Evolutionary conservation across 1,284 basidiomycete genomes (phyloP).

Genomic region (Cutaneotrichosporon cutaneum): DNA sequence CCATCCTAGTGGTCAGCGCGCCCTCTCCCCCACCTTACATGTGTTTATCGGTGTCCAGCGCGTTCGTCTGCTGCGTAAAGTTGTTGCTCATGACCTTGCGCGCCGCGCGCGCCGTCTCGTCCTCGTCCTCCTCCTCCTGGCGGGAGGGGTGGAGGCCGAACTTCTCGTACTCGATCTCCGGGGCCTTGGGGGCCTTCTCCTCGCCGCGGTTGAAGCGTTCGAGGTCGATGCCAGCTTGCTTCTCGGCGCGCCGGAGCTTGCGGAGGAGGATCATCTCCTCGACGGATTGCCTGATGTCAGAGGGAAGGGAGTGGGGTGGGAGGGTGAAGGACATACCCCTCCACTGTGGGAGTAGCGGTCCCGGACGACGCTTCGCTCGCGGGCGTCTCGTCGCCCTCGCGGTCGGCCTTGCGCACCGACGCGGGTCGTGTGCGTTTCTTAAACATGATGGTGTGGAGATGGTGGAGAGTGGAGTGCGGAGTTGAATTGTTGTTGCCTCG

Average conservation of each 20-base stretch:
- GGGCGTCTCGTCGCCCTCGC: constrained; percentile 8
- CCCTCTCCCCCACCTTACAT: constrained; percentile 60
- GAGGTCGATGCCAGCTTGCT: constrained; percentile 74
- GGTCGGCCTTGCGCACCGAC: constrained; percentile 36
- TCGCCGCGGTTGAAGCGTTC: constrained; percentile 82
- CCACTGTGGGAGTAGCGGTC: constrained; percentile 6
- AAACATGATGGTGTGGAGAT: constrained; percentile 43
- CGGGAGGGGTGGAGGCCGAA: constrained; percentile 58
- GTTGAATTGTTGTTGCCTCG: constrained; percentile 5
- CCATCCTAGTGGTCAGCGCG: constrained; percentile 69
- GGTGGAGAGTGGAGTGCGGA: neutral
- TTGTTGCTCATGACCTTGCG: constrained; percentile 80
- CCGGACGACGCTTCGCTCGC: constrained; percentile 10
- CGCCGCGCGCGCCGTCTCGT: constrained; percentile 64
- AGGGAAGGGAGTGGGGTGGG: neutral
- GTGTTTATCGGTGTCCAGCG: constrained; percentile 94
- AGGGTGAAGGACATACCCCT: constrained; percentile 9
- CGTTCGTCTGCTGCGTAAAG: constrained; percentile 95
- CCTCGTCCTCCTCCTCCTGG: constrained; percentile 31
- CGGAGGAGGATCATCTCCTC: constrained; percentile 82
- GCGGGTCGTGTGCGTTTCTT: constrained; percentile 54
- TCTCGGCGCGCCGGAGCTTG: constrained; percentile 66
- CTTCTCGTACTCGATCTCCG: constrained; percentile 47
- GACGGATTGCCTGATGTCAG: constrained; percentile 51
- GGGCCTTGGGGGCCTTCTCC: constrained; percentile 57